These are phyloP conservation scores for Ceratobasidium theobromae DNA, from an alignment of 1,284 basidiomycete genomes.

Conservation along the genomic window DNA sequence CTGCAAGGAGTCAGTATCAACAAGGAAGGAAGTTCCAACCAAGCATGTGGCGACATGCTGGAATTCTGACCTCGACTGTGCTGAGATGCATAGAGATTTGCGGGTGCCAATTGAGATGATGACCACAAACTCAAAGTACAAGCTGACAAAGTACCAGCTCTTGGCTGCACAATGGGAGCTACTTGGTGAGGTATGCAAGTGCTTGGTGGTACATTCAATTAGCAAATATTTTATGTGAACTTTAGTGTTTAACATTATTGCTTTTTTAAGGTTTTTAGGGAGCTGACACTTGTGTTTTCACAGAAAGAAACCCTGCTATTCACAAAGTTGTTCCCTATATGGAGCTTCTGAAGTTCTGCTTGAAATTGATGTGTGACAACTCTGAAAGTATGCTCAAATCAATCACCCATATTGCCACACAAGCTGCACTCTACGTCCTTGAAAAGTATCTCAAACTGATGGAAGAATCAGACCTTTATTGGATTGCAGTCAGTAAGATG, in stretches of 20 bases:
- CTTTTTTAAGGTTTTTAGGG: background rate
- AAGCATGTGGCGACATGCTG: background rate
- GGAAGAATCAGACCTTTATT: background rate
- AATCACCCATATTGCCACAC: background rate
- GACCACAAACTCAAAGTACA: background rate
- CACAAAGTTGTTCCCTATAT: background rate
- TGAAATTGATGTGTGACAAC: background rate
- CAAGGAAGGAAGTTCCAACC: background rate
- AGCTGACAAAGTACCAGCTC: background rate
- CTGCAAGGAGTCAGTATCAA: background rate
- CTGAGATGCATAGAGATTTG: background rate
- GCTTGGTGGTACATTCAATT: background rate
- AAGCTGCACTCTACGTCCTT: background rate
- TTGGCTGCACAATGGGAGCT: background rate
- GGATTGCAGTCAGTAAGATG: slow-evolving; percentile 5
- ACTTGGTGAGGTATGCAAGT: background rate
- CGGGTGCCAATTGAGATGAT: background rate
- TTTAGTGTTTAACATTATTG: background rate
- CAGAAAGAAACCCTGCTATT: background rate
- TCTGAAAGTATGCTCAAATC: background rate
- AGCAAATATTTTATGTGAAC: background rate
- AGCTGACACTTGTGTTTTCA: background rate
- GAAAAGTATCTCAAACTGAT: background rate
- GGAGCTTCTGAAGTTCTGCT: background rate
- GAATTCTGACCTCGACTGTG: slow-evolving; percentile 14